Base-by-base conservation (phyloP, 306 rosid species). In the Rosa rugosa region DNA sequence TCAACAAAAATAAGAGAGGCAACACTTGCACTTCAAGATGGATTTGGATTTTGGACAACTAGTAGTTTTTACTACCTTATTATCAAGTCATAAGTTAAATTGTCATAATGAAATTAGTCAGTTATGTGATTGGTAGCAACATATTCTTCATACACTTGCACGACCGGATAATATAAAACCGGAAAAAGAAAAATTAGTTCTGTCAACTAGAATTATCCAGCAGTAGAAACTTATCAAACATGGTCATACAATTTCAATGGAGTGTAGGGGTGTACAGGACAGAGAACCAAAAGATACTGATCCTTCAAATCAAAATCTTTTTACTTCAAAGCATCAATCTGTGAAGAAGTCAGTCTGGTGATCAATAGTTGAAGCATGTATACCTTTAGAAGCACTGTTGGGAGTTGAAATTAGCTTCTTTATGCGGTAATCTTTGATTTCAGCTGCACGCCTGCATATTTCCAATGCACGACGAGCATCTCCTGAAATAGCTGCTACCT, bases 401-500 rank as follows among this genome's bases (percentile, higher is more conserved):
- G 88, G 70, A 83, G 80, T 82, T 74, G 87, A 78, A 78, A 36
- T 73, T 73, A 77, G 80, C 68, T 83, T 86, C 89, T 92, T 94
- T 6, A 80, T 23, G 64, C 81, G 86, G 80, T 89, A 95, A 84
- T 91, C 99, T 25, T 89, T 87, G 75, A 95, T 90, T 88, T 95
- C 99, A 72, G 99, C 98, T 4, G 98, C 99, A 73, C 97, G 91
- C 83, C 94, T 86, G 82, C 98, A 95, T 78, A 95, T 95, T 85
- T 92, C 99, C 74, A 92, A 74, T 76, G 98, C 98, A 80, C 99
- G 96, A 1, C 98, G 97, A 34, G 99, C 99, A 85, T 94, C 99
- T 79, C 99, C 99, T 17, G 99, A 92, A 75, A 95, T 89, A 14
- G 97, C 98, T 81, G 97, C 98, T 47, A 95, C 99, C 99, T 92